Evolutionary conservation across 116 monocot species (phyloP), one percentile per base, ranked within the genome.

Genomic region (Iris pallida): DNA sequence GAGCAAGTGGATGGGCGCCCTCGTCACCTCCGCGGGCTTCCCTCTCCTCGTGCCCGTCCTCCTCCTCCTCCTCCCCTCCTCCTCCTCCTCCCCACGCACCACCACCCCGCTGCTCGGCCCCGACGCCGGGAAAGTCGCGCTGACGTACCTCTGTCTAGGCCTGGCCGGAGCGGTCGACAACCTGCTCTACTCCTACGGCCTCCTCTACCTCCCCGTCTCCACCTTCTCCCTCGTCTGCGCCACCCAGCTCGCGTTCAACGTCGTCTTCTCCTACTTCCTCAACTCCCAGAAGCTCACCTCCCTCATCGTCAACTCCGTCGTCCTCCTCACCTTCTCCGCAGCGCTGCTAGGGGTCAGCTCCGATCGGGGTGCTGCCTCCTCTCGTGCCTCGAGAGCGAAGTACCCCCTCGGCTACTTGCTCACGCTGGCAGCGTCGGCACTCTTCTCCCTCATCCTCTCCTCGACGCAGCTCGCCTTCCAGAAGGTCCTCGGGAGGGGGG

Each of bases 151-250:
- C 8, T n/a, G n/a, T 16, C n/a, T 63, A 2, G 63, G 63, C 46
- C 63, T 63, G 16, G 6, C 46, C 46, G 16, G 6, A 43, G 43
- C 46, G 16, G 63, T 16, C 3, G 16, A 72, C 63, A 72, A 72
- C 59, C 48, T 72, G 49, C 63, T 72, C 63, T 72, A 63, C 72
- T 63, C 72, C 45, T 73, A 64, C 56, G 64, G 63, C 65, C 73
- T 73, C 64, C 73, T 64, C 46, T 73, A 73, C 56, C 73, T 64
- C 57, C 73, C 64, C 1, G 65, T 73, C 57, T 73, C 73, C 46
- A 73, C 73, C 45, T 73, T 45, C 46, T 73, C 64, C 15, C 64
- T 73, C 15, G 30, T 73, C 20, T 73, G 73, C 47, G 64, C 73
- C 45, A 64, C 73, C 7, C 73, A 64, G 55, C 64, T 73, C 13